Base-by-base conservation (phyloP, 192 early-diverging fungal genomes). In the Haplosporangium gracile region DNA sequence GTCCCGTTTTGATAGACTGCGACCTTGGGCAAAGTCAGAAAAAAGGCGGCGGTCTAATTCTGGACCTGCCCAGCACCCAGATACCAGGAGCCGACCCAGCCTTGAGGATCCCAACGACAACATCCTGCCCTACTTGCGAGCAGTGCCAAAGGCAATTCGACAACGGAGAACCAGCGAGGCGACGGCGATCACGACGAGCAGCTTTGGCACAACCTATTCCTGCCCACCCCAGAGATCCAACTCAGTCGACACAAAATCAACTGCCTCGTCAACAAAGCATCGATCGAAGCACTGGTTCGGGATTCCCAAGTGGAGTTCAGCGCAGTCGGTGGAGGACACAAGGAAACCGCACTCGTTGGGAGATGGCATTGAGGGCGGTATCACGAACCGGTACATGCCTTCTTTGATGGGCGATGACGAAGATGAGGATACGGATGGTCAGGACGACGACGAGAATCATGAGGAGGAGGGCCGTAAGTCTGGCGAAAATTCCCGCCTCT, bases 261-360 rank as follows among this genome's bases (percentile, higher is more conserved):
- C n/a, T 40, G 40, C 47, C 5, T 74, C 72, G 26, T 65, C 60
- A 11, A 65, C 65, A 36, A 85, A 72, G 42, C 40, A 60, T 42
- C 83, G 83, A 40, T 75, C 79, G 34, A 81, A 78, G 29, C 74
- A 86, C 47, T 86, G 84, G 84, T 86, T 86, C 63, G 84, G 84
- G 18, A 77, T 81, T 1, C 24, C 63, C 1, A 85, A 70, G 57
- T 29, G 78, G 10, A 65, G 40, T 1, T 85, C 78, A n/a, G 63
- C 72, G 29, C 34, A 47, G 10, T 32, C 38, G 0, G 40, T 55
- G 9, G 76, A 78, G 13, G 76, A 78, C 34, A 85, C 68, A 43
- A 79, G 82, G 63, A 78, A 74, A 15, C 82, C 77, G 0, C 82
- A 85, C 63, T 60, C 57, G 1, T 47, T 83, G 24, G 82, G 82